phyloP scores from a whole-genome alignment of 2,329 filamentous ascomycete genomes.

The Nigrograna mackinnonii region DNA sequence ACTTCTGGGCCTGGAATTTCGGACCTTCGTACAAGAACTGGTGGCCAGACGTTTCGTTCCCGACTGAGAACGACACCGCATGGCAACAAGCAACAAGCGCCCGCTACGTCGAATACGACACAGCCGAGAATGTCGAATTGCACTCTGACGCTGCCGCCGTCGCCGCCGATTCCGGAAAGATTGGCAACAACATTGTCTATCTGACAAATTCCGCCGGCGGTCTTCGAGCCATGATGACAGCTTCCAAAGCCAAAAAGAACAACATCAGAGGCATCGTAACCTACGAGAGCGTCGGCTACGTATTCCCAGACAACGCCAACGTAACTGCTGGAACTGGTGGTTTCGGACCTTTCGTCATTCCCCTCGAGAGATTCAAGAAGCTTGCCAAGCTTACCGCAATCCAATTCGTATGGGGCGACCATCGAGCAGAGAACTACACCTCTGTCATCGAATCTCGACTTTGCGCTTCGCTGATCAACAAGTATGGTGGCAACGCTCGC shows the following conservation, averaged over 20 bases:
- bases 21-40: constrained; percentile 18
- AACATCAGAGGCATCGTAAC: constrained; percentile 29
- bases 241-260: constrained; percentile 20
- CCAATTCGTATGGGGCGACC: constrained; percentile 29
- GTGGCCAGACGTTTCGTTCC: constrained; percentile 28
- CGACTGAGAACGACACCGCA: constrained; percentile 15
- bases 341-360: constrained; percentile 24
- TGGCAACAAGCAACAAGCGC: constrained; percentile 26
- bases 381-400: constrained; percentile 18
- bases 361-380: constrained; percentile 24
- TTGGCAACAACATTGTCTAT: constrained; percentile 24
- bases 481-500: constrained; percentile 26
- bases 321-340: constrained; percentile 21
- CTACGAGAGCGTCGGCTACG: constrained; percentile 29
- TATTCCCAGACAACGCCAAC: constrained; percentile 26
- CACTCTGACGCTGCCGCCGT: constrained; percentile 23
- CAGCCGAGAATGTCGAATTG: constrained; percentile 20
- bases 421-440: constrained; percentile 19
- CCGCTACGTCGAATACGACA: constrained; percentile 27
- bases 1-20: constrained; percentile 28
- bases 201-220: constrained; percentile 27
- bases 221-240: constrained; percentile 21
- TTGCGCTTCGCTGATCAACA: constrained; percentile 22
- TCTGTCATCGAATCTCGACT: constrained; percentile 16
- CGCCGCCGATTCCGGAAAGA: constrained; percentile 24